phyloP scores from a whole-genome alignment of 768 basidiomycete species.

The Crucibulum laeve region DNA sequence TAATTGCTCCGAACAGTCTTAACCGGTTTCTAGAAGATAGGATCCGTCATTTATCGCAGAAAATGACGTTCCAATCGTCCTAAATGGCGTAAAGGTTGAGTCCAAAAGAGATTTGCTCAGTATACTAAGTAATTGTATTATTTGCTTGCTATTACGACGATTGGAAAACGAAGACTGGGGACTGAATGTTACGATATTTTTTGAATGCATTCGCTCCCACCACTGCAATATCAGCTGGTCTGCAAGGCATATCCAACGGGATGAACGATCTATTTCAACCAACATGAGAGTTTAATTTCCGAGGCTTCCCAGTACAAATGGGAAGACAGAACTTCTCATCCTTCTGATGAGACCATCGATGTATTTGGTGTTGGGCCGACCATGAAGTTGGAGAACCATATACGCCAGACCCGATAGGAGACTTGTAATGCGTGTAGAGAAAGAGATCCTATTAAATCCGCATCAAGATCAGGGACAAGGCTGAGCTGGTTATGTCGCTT shows the following conservation, averaged over 20 bases:
- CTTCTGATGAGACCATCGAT: neutral
- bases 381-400: neutral
- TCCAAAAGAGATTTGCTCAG: no score
- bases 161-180: no score
- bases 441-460: constrained; percentile 1
- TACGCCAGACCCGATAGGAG: neutral
- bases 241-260: neutral
- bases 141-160: no score
- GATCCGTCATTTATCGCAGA: no score
- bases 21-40: no score
- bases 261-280: constrained; percentile 8
- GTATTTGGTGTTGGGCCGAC: neutral
- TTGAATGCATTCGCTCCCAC: no score
- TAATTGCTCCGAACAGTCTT: no score
- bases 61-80: no score
- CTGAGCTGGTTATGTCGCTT: constrained; percentile 4
- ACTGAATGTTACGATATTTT: no score
- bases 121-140: no score
- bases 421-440: neutral
- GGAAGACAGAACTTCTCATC: neutral
- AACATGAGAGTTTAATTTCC: constrained; percentile 31
- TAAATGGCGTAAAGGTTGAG: no score
- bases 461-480: constrained; percentile 13
- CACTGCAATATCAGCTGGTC: neutral
- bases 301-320: constrained; percentile 15